Base-by-base conservation (phyloP, 345 rosid genomes). In the Brassica juncea region DNA sequence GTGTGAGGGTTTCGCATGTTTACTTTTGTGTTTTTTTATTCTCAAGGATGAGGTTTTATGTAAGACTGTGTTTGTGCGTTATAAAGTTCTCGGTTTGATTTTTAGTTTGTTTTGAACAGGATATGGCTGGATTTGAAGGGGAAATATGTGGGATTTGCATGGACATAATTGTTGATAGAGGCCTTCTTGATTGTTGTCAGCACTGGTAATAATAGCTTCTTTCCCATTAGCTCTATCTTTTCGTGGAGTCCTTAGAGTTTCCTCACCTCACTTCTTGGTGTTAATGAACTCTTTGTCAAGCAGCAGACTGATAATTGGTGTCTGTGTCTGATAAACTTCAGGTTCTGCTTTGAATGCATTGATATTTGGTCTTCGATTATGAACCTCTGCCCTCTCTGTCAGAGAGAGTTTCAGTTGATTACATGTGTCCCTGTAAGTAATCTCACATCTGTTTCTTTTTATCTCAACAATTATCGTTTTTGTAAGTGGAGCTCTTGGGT, bases 311-410 rank as follows among this genome's bases (percentile, higher is more conserved):
- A n/a, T 52, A 44, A 73, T 37, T 55, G 60, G 74, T 62, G 82
- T 80, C 61, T 31, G 34, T 83, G 81, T 70, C 37, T 80, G 57
- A 30, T 67, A 70, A 23, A 49, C 71, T 65, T 58, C 89, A 95
- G 99, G 98, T 95, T 95, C 79, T 95, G 98, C 84, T 93, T 95
- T 85, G 94, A 82, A n/a, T 95, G 99, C 74, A 93, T 95, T 84
- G 99, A 95, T 84, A 91, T 91, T 79, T 95, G 99, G 99, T 85
- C 98, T 76, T 86, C 98, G 35, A 95, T 95, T 84, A 93, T 96
- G 80, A 95, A 90, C 85, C 93, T 95, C 0, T 95, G 99, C 83
- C 98, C 99, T 15, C 97, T 95, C 19, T 95, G 99, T 86, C 99
- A 95, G 81, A 88, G 86, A 81, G 99, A 91, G 86, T 95, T 95